Evolutionary conservation across 805 yeast genomes (phyloP), one percentile per base, ranked within the genome.

Genomic region (Metschnikowia dekortorum): DNA sequence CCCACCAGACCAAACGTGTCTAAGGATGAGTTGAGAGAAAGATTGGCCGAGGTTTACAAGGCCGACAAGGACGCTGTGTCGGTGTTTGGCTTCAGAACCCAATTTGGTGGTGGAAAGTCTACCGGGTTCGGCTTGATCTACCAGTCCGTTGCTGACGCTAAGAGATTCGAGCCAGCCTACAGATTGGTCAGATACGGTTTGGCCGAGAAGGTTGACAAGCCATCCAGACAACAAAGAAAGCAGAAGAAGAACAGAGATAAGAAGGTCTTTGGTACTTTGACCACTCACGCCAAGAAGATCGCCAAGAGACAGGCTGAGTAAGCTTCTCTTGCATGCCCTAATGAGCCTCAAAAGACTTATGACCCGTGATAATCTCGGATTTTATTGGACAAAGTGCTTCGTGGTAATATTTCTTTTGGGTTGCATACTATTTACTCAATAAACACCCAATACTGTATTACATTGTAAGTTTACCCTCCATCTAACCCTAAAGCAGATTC

Each of bases 161-260:
- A 91, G 87, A 91, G 85, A 79, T 92, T 94, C 78, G 99, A 94
- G 84, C 99, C 99, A 81, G 74, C 89, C 65, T 94, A 94, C 95
- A 91, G 99, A 82, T 89, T 89, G 74, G 96, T 94, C 68, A 91
- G 99, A 87, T 87, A 89, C 84, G 98, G 98, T 72, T 84, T 91
- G 74, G 97, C 96, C 73, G 81, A 81, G 67, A 90, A 89, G 85
- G 91, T 86, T 71, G 97, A 92, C 80, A 90, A 89, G 84, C 82
- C 96, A 69, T 89, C 97, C 69, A 91, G 98, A 90, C 97, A 91
- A 83, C 99, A 94, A 84, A 89, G 99, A 85, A 94, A 94, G 81
- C 98, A 92, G 84, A 89, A 87, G 90, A 92, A 94, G 91, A 94
- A 94, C 96, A 90, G 97, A 84, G 96, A 87, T 73, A 85, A 87